Evolutionary conservation across 331 rosid species (phyloP).

Genomic region (Spiraea crenata): DNA sequence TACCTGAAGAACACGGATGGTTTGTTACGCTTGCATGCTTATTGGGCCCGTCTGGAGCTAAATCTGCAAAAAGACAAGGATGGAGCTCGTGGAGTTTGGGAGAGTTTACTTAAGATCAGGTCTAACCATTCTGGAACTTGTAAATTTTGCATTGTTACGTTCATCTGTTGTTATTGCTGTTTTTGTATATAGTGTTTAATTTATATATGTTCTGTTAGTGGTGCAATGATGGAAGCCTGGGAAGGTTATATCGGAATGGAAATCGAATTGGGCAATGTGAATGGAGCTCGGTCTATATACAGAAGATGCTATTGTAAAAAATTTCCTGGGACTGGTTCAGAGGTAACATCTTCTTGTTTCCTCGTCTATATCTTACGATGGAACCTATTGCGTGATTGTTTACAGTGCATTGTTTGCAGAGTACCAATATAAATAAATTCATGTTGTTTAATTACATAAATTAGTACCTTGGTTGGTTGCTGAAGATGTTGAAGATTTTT

Average conservation of each 20-base stretch:
- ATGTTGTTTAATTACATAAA: background rate
- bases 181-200: background rate
- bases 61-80: conserved; percentile 54
- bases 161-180: background rate
- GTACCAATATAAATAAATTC: no score
- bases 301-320: conserved; percentile 85
- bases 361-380: background rate
- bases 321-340: conserved; percentile 76
- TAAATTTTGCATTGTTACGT: conserved; percentile 1
- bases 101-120: conserved; percentile 79
- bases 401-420: background rate
- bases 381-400: conserved; percentile 10
- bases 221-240: conserved; percentile 87
- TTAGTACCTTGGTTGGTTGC: background rate
- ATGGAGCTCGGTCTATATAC: conserved; percentile 76
- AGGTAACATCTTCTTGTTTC: conserved; percentile 44
- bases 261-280: conserved; percentile 61
- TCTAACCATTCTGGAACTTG: conserved; percentile 27
- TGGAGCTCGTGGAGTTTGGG: conserved; percentile 95
- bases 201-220: conserved; percentile 38
- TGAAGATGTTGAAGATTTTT: background rate
- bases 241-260: conserved; percentile 76
- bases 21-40: conserved; percentile 63
- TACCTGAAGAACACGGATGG: conserved; percentile 71
- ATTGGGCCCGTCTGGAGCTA: conserved; percentile 89